These are phyloP conservation scores for Xylaria bambusicola DNA, from an alignment of 495 filamentous ascomycete species.

Conservation along the genomic window DNA sequence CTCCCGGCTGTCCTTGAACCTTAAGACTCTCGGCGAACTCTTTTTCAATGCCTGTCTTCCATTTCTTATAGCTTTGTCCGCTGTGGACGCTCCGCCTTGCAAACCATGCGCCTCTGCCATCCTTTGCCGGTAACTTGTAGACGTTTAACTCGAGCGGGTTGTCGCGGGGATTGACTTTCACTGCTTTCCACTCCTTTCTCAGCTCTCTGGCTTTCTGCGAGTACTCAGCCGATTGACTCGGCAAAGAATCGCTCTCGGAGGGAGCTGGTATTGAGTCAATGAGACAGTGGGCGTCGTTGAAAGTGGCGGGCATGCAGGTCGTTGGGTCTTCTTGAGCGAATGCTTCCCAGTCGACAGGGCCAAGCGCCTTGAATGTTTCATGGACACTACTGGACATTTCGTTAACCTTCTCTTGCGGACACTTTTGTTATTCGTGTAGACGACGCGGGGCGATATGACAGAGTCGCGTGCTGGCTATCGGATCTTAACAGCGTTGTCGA, in stretches of 20 bases:
- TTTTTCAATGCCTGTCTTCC: constrained; percentile 56
- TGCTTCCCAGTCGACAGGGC: constrained; percentile 66
- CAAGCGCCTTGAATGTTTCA: constrained; percentile 72
- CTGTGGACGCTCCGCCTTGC: constrained; percentile 81
- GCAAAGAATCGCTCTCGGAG: constrained; percentile 11
- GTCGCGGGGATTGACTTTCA: constrained; percentile 68
- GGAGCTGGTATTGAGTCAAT: constrained; percentile 70
- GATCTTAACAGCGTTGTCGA: background rate
- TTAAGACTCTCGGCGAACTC: constrained; percentile 68
- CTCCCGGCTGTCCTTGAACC: constrained; percentile 60
- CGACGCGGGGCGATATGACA: no score
- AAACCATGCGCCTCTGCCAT: constrained; percentile 89
- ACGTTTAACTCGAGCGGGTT: constrained; percentile 76
- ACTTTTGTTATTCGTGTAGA: background rate
- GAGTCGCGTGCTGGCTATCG: background rate
- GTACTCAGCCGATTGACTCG: constrained; percentile 26
- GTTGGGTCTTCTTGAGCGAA: constrained; percentile 57
- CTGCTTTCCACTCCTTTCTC: constrained; percentile 83
- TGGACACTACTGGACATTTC: constrained; percentile 67
- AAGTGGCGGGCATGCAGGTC: constrained; percentile 59
- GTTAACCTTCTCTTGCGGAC: background rate
- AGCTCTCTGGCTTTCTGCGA: constrained; percentile 41
- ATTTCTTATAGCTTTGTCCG: constrained; percentile 67
- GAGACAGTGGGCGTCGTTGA: constrained; percentile 66
- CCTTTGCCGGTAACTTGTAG: constrained; percentile 76